Evolutionary conservation across 345 rosid genomes (phyloP).

Genomic region (Kandelia obovata): DNA sequence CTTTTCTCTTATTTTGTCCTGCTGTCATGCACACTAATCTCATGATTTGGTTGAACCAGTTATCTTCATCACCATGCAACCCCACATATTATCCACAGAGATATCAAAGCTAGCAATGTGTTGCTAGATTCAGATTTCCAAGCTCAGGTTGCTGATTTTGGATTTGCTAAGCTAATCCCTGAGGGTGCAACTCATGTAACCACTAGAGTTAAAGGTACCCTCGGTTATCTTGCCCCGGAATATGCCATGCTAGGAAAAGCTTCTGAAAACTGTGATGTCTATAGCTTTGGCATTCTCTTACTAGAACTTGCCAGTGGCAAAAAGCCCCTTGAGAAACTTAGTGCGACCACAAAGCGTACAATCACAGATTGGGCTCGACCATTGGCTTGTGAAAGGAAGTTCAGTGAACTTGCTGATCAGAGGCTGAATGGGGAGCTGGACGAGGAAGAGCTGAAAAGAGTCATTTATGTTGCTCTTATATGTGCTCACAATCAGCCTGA

Average conservation of each 20-base stretch:
- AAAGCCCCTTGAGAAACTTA: slow-evolving; percentile 55
- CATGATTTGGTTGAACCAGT: slow-evolving; percentile 36
- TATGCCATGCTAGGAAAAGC: slow-evolving; percentile 81
- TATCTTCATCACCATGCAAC: slow-evolving; percentile 90
- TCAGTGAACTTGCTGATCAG: slow-evolving; percentile 60
- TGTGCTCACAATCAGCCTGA: slow-evolving; percentile 58
- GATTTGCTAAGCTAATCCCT: slow-evolving; percentile 68
- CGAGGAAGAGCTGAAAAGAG: slow-evolving; percentile 57
- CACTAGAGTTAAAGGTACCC: slow-evolving; percentile 72
- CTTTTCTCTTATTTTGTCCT: not conserved
- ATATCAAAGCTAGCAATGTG: slow-evolving; percentile 77
- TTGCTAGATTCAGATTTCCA: slow-evolving; percentile 63
- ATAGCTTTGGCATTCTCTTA: slow-evolving; percentile 74
- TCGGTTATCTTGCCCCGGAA: slow-evolving; percentile 78
- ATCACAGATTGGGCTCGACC: slow-evolving; percentile 72
- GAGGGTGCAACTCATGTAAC: slow-evolving; percentile 81
- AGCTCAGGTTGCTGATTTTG: slow-evolving; percentile 82
- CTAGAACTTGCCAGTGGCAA: slow-evolving; percentile 68
- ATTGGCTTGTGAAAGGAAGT: slow-evolving; percentile 48
- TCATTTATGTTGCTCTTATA: slow-evolving; percentile 46
- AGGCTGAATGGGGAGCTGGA: slow-evolving; percentile 49
- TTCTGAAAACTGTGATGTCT: slow-evolving; percentile 75
- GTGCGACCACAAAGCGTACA: slow-evolving; percentile 33
- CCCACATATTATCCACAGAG: slow-evolving; percentile 77
- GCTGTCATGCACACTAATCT: slow-evolving; percentile 9